Evolutionary conservation across 1,284 basidiomycete species (phyloP).

Genomic region (Anthracocystis setariae): DNA sequence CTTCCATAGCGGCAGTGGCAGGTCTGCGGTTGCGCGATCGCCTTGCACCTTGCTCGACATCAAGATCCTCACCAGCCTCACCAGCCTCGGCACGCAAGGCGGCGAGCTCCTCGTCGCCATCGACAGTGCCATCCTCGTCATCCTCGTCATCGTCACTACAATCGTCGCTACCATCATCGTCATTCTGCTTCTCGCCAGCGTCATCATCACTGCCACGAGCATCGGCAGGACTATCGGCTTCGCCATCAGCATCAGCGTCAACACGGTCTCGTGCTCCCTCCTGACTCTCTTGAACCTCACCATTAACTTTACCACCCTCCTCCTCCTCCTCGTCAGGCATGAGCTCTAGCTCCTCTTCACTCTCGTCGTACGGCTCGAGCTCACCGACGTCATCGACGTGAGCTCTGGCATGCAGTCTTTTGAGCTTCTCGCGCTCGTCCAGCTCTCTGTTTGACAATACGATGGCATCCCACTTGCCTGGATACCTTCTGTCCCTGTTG

Average conservation of each 20-base stretch:
- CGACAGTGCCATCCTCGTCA: conserved; percentile 52
- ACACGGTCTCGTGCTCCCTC: conserved; percentile 1
- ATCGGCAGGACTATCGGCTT: conserved; percentile 16
- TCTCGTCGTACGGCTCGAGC: conserved; percentile 47
- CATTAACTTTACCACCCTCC: conserved; percentile 11
- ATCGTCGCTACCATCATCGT: conserved; percentile 40
- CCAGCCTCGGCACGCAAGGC: conserved; percentile 53
- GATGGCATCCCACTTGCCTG: conserved; percentile 61
- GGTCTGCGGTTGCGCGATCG: conserved; percentile 29
- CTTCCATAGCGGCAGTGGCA: conserved; percentile 25
- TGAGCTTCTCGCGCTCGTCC: conserved; percentile 42
- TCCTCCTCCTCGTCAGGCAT: conserved; percentile 9
- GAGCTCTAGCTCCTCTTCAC: conserved; percentile 45
- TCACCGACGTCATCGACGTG: conserved; percentile 54
- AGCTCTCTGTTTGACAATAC: conserved; percentile 51
- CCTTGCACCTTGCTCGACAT: conserved; percentile 18
- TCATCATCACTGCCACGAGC: conserved; percentile 12
- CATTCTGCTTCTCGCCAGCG: conserved; percentile 8
- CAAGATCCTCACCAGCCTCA: conserved; percentile 44
- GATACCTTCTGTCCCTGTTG: conserved; percentile 43
- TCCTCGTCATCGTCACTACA: conserved; percentile 40
- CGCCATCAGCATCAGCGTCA: conserved; percentile 13
- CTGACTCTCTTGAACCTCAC: conserved; percentile 4
- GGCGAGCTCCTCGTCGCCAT: conserved; percentile 61
- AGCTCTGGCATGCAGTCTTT: conserved; percentile 40